Base-by-base conservation (phyloP, 106 monocot species). In the Dioscorea dumetorum region DNA sequence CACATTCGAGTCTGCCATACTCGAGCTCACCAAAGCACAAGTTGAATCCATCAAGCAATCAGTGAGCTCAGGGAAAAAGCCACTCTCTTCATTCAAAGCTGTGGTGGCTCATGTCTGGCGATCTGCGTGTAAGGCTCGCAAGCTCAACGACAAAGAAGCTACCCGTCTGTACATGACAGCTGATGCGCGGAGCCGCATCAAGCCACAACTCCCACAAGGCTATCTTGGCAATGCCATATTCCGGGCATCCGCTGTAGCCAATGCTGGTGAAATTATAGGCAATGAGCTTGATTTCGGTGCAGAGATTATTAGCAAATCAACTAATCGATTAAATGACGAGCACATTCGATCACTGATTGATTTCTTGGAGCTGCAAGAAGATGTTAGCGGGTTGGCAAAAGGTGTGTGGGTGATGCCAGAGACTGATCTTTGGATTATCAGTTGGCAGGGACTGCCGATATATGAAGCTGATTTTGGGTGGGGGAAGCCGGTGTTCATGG, bases 391-490 rank as follows among this genome's bases (percentile, higher is more conserved):
- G 15, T 5, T 78, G 24, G 56, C 67, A 2, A 57, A 60, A 63
- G 75, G 72, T 4, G 49, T 48, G 41, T 48, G 67, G 67, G 49
- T 57, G 0, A 12, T 70, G 0, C 68, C 67, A 10, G 62, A 32
- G 18, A 73, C 76, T 12, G 76, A 84, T 21, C 21, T 84, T 24
- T 60, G 72, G 21, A 80, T 68, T 7, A 63, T 62, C 1, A 88
- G 88, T 66, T 88, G 84, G 84, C 35, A 72, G 4, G 57, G 75
- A 48, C 68, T 84, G 48, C 71, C 84, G 48, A 34, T 80, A 2
- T 72, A 75, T 62, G 75, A 78, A 6, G 78, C 78, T 0, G 81
- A 88, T 62, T 88, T 88, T 41, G 88, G 88, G n/a, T 84, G 84
- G 84, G 88, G 88, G 16, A 64, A 58, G 56, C 78, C 88, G 2